Conservation (phyloP, 805 yeast genomes). For the Torulaspora delbrueckii region DNA sequence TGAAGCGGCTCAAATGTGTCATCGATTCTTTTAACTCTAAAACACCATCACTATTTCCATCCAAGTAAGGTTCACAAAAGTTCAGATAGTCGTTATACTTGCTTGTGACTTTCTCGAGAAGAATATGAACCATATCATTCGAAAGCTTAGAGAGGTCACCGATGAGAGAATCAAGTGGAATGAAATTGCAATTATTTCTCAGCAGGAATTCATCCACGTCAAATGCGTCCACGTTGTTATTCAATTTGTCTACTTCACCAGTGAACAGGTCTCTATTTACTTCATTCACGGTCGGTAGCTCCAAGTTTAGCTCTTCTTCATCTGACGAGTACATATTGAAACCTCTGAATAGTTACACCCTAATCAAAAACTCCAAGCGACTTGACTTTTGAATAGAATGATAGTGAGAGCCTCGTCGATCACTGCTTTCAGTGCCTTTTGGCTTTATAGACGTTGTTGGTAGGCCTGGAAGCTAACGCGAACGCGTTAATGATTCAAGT, state of each 20-base stretch:
- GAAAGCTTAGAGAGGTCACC: conserved; percentile 26
- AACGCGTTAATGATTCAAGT: neutral
- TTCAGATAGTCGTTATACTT: conserved; percentile 26
- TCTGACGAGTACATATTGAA: conserved; percentile 22
- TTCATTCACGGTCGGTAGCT: conserved; percentile 28
- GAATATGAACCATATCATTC: conserved; percentile 21
- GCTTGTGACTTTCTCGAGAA: conserved; percentile 25
- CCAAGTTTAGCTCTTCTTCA: conserved; percentile 24
- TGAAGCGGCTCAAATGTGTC: conserved; percentile 24
- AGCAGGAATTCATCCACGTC: conserved; percentile 30
- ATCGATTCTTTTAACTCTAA: conserved; percentile 24
- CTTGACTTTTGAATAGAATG: no score
- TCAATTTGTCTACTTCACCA: conserved; percentile 17
- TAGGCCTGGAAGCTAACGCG: neutral
- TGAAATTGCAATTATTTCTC: conserved; percentile 32
- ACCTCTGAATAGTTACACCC: neutral
- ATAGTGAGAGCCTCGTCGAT: neutral
- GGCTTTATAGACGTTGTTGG: no score
- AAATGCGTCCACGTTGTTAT: conserved; percentile 11
- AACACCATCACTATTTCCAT: conserved; percentile 20
- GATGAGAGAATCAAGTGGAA: conserved; percentile 29
- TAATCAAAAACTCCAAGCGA: no score
- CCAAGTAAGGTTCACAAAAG: conserved; percentile 25
- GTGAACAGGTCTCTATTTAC: conserved; percentile 27
- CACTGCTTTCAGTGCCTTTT: neutral